Percentiles rank a stretch among this genome's conserved stretches.
Evolutionary conservation across 306 rosid genomes (phyloP).

Genomic region (Sicyos baderoa): DNA sequence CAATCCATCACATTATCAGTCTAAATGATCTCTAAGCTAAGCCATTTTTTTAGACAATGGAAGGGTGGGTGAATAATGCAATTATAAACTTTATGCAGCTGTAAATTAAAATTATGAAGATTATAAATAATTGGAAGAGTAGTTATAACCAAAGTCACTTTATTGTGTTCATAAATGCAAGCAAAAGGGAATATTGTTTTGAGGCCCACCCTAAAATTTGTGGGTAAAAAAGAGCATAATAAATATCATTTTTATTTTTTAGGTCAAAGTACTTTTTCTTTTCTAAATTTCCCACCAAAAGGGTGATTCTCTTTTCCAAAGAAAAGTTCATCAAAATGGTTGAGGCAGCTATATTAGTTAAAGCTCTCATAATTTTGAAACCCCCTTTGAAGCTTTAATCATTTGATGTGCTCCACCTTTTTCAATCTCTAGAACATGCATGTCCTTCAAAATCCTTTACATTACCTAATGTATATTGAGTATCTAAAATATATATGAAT

Average conservation of each 20-base stretch:
- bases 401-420: conserved; percentile 5
- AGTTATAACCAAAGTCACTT: background rate
- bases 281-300: background rate
- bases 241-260: background rate
- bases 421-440: background rate
- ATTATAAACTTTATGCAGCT: background rate
- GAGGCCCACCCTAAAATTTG: background rate
- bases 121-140: conserved; percentile 1
- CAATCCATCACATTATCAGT: too few relatives aligned
- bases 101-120: background rate
- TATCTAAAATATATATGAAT: background rate
- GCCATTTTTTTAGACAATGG: too few relatives aligned
- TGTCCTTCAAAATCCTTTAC: background rate
- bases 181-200: conserved; percentile 5
- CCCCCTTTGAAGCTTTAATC: conserved; percentile 16
- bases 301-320: conserved; percentile 17
- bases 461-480: background rate
- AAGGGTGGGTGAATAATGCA: too few relatives aligned
- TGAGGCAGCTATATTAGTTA: background rate
- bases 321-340: conserved; percentile 9
- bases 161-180: conserved; percentile 2
- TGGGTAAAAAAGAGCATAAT: background rate
- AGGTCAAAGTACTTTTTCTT: background rate
- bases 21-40: too few relatives aligned
- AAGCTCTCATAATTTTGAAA: conserved; percentile 2